Base-by-base conservation (phyloP, 805 yeast genomes). In the Debaryomyces prosopidis region DNA sequence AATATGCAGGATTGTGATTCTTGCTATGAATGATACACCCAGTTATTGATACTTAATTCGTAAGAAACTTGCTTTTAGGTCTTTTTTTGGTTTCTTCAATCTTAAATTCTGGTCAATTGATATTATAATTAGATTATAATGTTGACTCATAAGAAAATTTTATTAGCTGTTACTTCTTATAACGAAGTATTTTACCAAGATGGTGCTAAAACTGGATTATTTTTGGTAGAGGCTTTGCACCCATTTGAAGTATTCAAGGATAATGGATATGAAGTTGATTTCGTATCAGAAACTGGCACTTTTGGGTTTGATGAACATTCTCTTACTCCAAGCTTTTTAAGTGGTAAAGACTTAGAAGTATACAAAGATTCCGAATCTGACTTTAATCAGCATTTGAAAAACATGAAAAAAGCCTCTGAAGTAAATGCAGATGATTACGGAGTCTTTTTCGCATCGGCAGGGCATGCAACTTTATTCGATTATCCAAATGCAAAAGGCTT, bases 391-490 rank as follows among this genome's bases (percentile, higher is more conserved):
- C 69, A 63, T 12, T 48, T 78, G 31, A 55, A 59, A 35, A 52
- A 58, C 16, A 55, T 73, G 52, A 74, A 74, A 63, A 71, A 67
- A 47, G 73, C 81, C 7, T 49, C 69, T n/a, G 80, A 74, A 17
- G 59, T 79, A 33, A 55, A 76, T 44, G 58, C 81, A 9, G 54
- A 58, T 15, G 78, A 77, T 33, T 81, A 69, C 60, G 68, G 69
- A 35, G 67, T 80, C 48, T 71, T 81, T 55, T 79, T 65, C 51
- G 83, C 81, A 33, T 74, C 84, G 36, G 86, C 79, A 41, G 87
- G 87, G 31, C 87, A 82, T 54, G 86, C 77, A 23, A 66, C 82
- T 26, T 50, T 75, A 33, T 76, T 70, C 49, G 86, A 81, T 58
- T 79, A 68, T 60, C 81, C 81, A 38, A 62, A 57, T 4, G 82